Evolutionary conservation across 257 asterid species (phyloP).

Genomic region (Nicotiana sylvestris): DNA sequence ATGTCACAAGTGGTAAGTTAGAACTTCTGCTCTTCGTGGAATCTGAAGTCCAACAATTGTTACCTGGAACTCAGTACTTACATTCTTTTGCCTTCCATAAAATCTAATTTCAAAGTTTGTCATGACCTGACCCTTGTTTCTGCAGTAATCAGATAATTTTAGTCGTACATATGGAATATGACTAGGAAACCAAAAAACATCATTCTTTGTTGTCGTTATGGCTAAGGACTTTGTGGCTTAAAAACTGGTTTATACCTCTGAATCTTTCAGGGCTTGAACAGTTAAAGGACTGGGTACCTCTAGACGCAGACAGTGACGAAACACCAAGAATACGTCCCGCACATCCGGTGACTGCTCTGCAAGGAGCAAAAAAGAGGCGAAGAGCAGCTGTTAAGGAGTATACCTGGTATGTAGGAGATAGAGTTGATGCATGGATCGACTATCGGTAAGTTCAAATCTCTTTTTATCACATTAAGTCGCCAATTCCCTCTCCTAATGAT

Average conservation of each 20-base stretch:
- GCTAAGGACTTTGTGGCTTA: neutral
- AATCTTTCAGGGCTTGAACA: conserved; percentile 39
- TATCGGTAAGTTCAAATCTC: conserved; percentile 47
- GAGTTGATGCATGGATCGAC: conserved; percentile 76
- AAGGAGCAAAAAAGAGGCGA: conserved; percentile 77
- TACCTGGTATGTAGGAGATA: conserved; percentile 83
- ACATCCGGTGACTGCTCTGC: conserved; percentile 53
- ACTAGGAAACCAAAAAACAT: neutral
- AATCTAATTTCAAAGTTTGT: neutral
- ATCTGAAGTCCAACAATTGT: neutral
- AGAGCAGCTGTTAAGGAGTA: conserved; percentile 68
- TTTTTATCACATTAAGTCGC: neutral
- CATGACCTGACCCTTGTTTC: neutral
- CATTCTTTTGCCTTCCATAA: neutral
- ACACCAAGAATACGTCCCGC: conserved; percentile 62
- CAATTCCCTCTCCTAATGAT: neutral
- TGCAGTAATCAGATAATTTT: neutral
- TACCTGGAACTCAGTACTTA: neutral
- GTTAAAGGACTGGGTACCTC: conserved; percentile 81
- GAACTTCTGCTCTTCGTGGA: neutral
- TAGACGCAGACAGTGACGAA: conserved; percentile 52
- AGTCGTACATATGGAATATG: neutral
- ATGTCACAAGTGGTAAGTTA: neutral
- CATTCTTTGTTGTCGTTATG: neutral
- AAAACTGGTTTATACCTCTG: neutral